Evolutionary conservation across 2,329 filamentous ascomycete genomes (phyloP).

Genomic region (Trichoderma sp.): DNA sequence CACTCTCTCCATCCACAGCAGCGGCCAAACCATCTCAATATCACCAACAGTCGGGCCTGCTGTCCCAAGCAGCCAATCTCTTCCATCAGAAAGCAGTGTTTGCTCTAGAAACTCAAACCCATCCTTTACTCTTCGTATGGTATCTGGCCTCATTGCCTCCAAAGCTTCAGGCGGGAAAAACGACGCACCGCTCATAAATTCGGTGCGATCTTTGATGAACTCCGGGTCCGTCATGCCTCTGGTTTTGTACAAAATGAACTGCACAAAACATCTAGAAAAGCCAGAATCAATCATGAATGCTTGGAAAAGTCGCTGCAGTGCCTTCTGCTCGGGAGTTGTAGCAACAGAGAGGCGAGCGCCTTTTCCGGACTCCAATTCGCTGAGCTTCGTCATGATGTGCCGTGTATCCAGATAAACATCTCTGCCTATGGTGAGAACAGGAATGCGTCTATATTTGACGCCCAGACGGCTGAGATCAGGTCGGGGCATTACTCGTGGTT

Average conservation of each 20-base stretch:
- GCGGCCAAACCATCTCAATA: constrained; percentile 68
- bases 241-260: constrained; percentile 58
- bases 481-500: constrained; percentile 67
- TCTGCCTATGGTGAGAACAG: constrained; percentile 65
- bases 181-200: constrained; percentile 39
- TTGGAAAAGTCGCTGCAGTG: constrained; percentile 59
- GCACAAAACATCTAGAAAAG: constrained; percentile 56
- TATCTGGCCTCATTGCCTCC: constrained; percentile 51
- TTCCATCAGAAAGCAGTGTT: constrained; percentile 64
- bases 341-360: constrained; percentile 43
- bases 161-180: constrained; percentile 35
- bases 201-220: constrained; percentile 61
- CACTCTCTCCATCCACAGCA: constrained; percentile 65
- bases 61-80: constrained; percentile 63
- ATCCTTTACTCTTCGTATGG: constrained; percentile 56
- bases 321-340: constrained; percentile 45
- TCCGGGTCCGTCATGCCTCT: constrained; percentile 58
- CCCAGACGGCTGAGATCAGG: constrained; percentile 64
- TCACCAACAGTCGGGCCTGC: constrained; percentile 63
- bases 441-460: constrained; percentile 70
- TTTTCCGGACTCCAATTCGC: constrained; percentile 54
- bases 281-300: constrained; percentile 58
- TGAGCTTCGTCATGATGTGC: constrained; percentile 67
- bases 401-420: constrained; percentile 72
- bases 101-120: constrained; percentile 63